Base-by-base conservation (phyloP, 2,329 filamentous ascomycete species). In the Catunica adiposa region DNA sequence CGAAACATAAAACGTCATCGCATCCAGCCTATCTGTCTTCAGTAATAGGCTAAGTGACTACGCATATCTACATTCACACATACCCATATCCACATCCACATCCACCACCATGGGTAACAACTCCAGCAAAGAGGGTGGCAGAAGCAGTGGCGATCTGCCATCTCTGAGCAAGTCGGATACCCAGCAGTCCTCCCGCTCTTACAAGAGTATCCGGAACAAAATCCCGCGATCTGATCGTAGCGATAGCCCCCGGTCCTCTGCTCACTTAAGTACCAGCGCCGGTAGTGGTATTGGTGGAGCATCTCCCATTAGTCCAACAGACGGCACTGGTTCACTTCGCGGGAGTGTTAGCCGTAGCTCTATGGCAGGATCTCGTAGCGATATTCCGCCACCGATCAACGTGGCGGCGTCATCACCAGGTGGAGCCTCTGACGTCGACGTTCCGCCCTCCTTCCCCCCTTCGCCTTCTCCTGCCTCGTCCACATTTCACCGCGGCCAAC, bases 121-220 rank as follows among this genome's bases (percentile, higher is more conserved):
- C 8, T 50, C 57, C 20, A 56, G 53, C 54, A 58, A 58, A 38
- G 57, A 58, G 29, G 52, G 51, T 42, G 46, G 56, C 57, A 42
- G 42, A 42, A 25, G 42, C 15, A 29, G 25, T 40, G 37, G 42
- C 15, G 57, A 58, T 31, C 25, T 58, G 68, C 90, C 89, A 26
- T 95, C 90, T 26, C 90, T 97, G 67, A 86, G 83, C 70, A 84
- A 85, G 66, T 88, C 89, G 56, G 90, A 97, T 66, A 97, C 90
- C 26, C 90, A 89, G 67, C 89, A 95, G 61, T 96, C 89, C 5
- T 80, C 84, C 31, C 84, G 89, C 61, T 96, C 89, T 3, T 82
- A 96, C 68, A 81, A 86, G 62, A 84, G 82, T 40, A 78, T 97
- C 62, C 79, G 87, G 59, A 94, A 88, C 60, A 96, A 96, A 71